A percentile compares a stretch with the other conserved stretches of the same genome.
Evolutionary conservation across 1,284 basidiomycete species (phyloP).

Genomic region (Ceratobasidium sp.): DNA sequence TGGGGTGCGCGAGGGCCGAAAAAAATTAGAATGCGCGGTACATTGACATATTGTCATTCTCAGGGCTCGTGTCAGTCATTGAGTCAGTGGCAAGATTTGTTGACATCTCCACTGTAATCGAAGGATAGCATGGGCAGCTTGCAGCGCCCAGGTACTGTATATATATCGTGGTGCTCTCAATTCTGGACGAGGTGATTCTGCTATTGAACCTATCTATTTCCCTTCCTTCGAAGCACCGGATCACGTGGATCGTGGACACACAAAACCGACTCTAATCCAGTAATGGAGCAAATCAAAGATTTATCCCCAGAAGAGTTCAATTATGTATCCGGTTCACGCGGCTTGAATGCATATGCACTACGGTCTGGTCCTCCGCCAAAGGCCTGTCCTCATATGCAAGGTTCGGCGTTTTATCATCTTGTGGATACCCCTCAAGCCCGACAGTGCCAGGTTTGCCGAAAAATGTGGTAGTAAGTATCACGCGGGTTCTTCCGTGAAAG

Average conservation of each 20-base stretch:
- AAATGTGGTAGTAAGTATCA: constrained; percentile 32
- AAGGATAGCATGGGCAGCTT: no score
- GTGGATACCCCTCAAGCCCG: constrained; percentile 10
- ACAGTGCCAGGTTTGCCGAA: constrained; percentile 20
- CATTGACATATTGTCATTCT: no score
- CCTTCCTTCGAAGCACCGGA: background rate
- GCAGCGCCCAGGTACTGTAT: no score
- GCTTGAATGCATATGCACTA: constrained; percentile 5
- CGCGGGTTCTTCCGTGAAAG: background rate
- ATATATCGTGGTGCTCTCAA: no score
- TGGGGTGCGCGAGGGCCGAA: no score
- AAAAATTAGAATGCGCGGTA: no score
- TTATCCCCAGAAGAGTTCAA: constrained; percentile 22
- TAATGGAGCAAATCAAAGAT: background rate
- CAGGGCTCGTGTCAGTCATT: no score
- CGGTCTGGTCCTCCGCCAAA: constrained; percentile 7
- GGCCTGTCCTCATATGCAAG: constrained; percentile 35
- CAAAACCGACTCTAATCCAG: background rate
- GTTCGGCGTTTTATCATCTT: constrained; percentile 17
- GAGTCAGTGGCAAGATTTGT: background rate
- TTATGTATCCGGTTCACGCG: background rate
- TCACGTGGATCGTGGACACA: constrained; percentile 1
- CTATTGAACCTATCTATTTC: background rate
- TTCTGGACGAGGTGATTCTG: no score
- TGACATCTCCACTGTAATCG: no score